A percentile compares a stretch with the other conserved stretches of the same genome.
Conservation (phyloP, 371 early-diverging fungal genomes). For the Mucor sp. region DNA sequence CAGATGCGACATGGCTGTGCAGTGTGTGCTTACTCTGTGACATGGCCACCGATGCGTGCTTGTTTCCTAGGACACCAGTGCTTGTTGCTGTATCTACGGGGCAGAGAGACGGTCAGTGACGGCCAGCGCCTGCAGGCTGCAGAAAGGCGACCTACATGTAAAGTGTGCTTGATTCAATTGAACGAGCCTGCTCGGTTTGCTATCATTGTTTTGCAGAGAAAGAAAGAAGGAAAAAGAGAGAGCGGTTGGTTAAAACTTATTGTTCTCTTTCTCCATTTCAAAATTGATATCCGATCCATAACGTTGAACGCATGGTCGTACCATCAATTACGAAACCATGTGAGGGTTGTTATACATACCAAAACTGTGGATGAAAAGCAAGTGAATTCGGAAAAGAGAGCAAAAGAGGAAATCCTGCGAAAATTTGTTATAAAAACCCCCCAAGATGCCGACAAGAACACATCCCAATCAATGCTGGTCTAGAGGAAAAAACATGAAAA, state of each 20-base stretch:
- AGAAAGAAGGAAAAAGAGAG: background rate
- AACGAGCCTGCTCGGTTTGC: background rate
- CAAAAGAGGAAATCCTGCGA: background rate
- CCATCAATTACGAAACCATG: conserved; percentile 5
- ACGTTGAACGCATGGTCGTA: conserved; percentile 27
- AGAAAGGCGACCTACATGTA: too few relatives aligned
- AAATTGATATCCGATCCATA: conserved; percentile 22
- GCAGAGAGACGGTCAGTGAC: background rate
- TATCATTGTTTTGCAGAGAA: background rate
- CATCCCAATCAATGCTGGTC: background rate
- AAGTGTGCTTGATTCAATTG: background rate
- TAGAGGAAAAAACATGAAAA: background rate
- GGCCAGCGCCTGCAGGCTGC: background rate
- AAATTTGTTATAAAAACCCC: background rate
- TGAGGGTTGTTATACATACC: conserved; percentile 14
- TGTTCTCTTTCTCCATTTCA: conserved; percentile 13
- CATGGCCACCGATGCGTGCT: conserved; percentile 8
- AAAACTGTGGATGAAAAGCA: background rate
- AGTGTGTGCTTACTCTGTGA: conserved; percentile 23
- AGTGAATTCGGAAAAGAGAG: background rate
- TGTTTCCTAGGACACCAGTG: background rate
- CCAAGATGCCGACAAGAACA: background rate
- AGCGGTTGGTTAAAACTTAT: conserved; percentile 9
- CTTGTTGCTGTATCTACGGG: background rate
- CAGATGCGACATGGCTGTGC: background rate